These are phyloP conservation scores for Bruguiera sexangula DNA, from an alignment of 345 rosid genomes.

Conservation along the genomic window DNA sequence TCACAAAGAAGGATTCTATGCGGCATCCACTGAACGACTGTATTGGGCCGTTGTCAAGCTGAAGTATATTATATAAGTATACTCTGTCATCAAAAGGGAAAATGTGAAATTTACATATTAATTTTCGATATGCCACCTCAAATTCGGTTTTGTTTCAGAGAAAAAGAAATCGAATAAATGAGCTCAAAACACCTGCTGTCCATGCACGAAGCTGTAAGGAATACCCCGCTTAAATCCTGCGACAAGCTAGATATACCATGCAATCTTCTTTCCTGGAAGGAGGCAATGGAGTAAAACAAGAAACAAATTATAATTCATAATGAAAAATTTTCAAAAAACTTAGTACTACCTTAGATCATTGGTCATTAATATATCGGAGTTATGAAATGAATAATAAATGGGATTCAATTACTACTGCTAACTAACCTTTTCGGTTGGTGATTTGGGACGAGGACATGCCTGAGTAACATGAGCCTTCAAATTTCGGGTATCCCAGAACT, in stretches of 20 bases:
- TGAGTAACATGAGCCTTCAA: constrained; percentile 57
- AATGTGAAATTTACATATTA: constrained; percentile 1
- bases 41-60: constrained; percentile 76
- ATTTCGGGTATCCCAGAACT: constrained; percentile 89
- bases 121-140: background rate
- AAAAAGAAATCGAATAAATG: background rate
- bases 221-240: constrained; percentile 74
- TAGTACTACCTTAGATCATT: background rate
- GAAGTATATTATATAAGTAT: constrained; percentile 70
- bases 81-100: constrained; percentile 40
- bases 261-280: constrained; percentile 56
- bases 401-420: background rate
- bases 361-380: background rate
- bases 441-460: constrained; percentile 54
- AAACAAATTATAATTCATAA: background rate
- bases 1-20: constrained; percentile 79
- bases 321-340: background rate
- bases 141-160: background rate
- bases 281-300: background rate
- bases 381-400: background rate
- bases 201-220: constrained; percentile 90
- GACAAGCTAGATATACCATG: constrained; percentile 88
- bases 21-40: constrained; percentile 65
- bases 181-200: constrained; percentile 55
- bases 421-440: constrained; percentile 55